phyloP scores from a whole-genome alignment of 129 eudicot genomes.

The Flaveria sonorensis region DNA sequence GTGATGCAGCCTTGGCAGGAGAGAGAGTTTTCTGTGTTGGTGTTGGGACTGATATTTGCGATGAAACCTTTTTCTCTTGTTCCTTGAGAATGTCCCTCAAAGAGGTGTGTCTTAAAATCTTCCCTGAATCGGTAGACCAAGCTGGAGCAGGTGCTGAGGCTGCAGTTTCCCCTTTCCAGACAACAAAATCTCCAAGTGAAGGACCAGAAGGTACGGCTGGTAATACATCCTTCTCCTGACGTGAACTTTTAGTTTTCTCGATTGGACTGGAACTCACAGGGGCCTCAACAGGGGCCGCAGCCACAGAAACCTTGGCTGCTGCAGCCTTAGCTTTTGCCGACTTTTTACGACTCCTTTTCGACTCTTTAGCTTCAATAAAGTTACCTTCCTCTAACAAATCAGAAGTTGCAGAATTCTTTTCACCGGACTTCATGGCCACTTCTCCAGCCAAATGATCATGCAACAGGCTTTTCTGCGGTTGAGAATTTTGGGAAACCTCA shows the following conservation, averaged over 20 bases:
- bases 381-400: slow-evolving; percentile 52
- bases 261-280: slow-evolving; percentile 51
- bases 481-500: slow-evolving; percentile 37
- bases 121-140: slow-evolving; percentile 90
- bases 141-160: slow-evolving; percentile 75
- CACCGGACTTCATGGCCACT: slow-evolving; percentile 47
- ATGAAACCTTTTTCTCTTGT: slow-evolving; percentile 63
- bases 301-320: slow-evolving; percentile 55
- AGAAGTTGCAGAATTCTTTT: slow-evolving; percentile 37
- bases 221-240: slow-evolving; percentile 58
- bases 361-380: slow-evolving; percentile 86
- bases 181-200: slow-evolving; percentile 84
- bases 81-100: slow-evolving; percentile 91
- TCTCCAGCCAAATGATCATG: slow-evolving; percentile 61
- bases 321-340: slow-evolving; percentile 75
- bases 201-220: slow-evolving; percentile 84
- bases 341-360: slow-evolving; percentile 87
- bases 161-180: slow-evolving; percentile 83
- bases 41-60: slow-evolving; percentile 42
- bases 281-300: slow-evolving; percentile 49
- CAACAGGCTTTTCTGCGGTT: slow-evolving; percentile 58
- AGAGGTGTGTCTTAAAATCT: slow-evolving; percentile 51
- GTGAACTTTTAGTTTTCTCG: slow-evolving; percentile 60
- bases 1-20: slow-evolving; percentile 69
- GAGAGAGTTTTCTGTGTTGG: slow-evolving; percentile 55